Evolutionary conservation across 179 eudicot genomes (phyloP), one percentile per base, ranked within the genome.

Genomic region (Camellia oleifera): DNA sequence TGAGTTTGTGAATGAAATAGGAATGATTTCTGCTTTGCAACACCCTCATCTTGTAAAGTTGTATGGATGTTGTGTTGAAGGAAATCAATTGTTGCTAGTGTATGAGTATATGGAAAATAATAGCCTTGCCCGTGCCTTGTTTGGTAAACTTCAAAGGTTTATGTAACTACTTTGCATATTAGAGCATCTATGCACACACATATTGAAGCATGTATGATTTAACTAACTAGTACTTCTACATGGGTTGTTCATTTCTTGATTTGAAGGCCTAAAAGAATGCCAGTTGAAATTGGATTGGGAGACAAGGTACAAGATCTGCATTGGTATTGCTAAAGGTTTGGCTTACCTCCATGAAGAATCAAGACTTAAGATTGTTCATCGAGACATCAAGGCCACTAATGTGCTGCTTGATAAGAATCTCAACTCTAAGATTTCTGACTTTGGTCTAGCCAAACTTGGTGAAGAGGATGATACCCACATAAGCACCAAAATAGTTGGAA

Each of bases 331-430:
- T 60, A 85, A 83, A 77, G 89, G 89, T 54, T 79, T 87, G 75
- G 84, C 89, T 67, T 87, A 81, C 69, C 87, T 87, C 14, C 89
- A 87, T 52, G 89, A 87, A 79, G 89, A 87, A 83, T 87, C 89
- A 42, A 82, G 84, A 73, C 70, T 87, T 45, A 87, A 87, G 78
- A 87, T 87, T 46, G 89, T 87, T 5, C 89, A 87, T 56, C 80
- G 89, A 72, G 89, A 87, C 58, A 87, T 87, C 75, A 87, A 87
- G 69, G 87, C 89, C 68, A 82, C 89, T 6, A 87, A 87, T 71
- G 87, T 87, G 81, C 85, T 87, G 5, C 89, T 87, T 64, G 89
- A 87, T 77, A 79, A 85, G 72, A 53, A 85, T 79, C 85, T 87
- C 23, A 54, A 81, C 40, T 77, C 89, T 18, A 87, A 87, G 71